Conservation (phyloP, 768 basidiomycete genomes). For the Roridomyces roridus region DNA sequence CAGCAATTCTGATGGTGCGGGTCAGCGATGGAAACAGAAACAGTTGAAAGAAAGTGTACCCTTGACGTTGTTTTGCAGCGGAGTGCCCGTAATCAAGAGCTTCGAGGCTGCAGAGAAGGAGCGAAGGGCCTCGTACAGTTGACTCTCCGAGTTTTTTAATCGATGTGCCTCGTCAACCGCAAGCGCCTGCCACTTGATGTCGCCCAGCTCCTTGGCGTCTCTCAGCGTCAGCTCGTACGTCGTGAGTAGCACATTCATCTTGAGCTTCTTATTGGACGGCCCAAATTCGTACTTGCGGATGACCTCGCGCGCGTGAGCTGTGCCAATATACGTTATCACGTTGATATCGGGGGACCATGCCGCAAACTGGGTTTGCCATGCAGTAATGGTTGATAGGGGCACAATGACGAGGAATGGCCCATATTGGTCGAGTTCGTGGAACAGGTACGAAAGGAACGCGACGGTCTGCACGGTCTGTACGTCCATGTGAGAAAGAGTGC, state of each 20-base stretch:
- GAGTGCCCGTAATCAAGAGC: conserved; percentile 97
- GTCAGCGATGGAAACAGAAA: conserved; percentile 18
- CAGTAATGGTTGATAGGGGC: conserved; percentile 95
- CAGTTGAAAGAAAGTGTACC: conserved; percentile 52
- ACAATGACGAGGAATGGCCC: conserved; percentile 98
- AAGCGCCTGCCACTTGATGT: conserved; percentile 97
- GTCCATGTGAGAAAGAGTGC: conserved; percentile 17
- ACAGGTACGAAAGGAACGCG: conserved; percentile 92
- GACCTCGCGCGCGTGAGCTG: conserved; percentile 83
- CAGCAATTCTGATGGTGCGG: conserved; percentile 69
- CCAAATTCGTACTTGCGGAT: conserved; percentile 95
- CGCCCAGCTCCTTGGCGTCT: conserved; percentile 85
- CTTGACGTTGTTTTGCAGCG: conserved; percentile 98
- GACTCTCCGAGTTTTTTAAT: conserved; percentile 96
- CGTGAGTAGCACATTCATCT: conserved; percentile 96
- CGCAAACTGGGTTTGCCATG: conserved; percentile 95
- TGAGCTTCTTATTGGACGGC: conserved; percentile 83
- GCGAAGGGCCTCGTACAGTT: conserved; percentile 92
- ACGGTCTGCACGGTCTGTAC: conserved; percentile 93
- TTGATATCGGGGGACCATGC: conserved; percentile 97
- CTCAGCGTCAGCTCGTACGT: conserved; percentile 96
- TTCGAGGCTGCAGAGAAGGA: conserved; percentile 91
- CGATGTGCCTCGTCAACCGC: conserved; percentile 99
- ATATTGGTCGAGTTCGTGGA: conserved; percentile 90
- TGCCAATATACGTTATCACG: conserved; percentile 96